Evolutionary conservation across 1,139 yeast species (phyloP).

Genomic region (Geotrichum fermentans): DNA sequence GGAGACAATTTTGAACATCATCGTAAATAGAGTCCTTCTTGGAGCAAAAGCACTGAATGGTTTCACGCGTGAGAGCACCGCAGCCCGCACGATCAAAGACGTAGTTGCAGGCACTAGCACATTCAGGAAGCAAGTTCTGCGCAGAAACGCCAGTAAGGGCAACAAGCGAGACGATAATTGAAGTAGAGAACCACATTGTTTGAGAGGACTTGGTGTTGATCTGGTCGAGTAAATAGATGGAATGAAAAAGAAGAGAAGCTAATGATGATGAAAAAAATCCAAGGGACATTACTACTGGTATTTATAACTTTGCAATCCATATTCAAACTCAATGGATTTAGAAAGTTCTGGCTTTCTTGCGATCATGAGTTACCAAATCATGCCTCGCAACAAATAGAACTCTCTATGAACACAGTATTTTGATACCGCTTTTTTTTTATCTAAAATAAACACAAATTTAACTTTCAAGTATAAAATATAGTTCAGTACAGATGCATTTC

Average conservation of each 20-base stretch:
- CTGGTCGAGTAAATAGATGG: not conserved
- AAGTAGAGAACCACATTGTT: constrained; percentile 6
- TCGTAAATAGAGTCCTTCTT: constrained; percentile 5
- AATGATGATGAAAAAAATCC: not conserved
- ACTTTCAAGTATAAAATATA: too few relatives aligned
- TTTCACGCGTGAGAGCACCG: constrained; percentile 13
- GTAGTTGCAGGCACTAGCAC: constrained; percentile 9
- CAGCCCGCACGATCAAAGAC: constrained; percentile 16
- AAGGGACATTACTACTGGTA: too few relatives aligned
- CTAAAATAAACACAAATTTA: too few relatives aligned
- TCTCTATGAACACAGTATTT: too few relatives aligned
- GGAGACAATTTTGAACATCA: constrained; percentile 12
- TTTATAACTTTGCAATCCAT: too few relatives aligned
- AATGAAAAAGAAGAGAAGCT: not conserved
- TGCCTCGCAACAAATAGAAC: too few relatives aligned
- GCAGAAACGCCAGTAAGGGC: constrained; percentile 5
- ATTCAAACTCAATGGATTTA: not conserved
- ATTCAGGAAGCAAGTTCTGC: constrained; percentile 8
- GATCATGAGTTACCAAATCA: too few relatives aligned
- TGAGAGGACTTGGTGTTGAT: not conserved
- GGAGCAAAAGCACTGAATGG: constrained; percentile 15
- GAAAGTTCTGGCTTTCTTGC: too few relatives aligned
- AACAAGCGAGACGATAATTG: not conserved
- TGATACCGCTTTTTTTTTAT: too few relatives aligned
- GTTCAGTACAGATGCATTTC: too few relatives aligned